These are phyloP conservation scores for Candida anglica DNA, from an alignment of 805 yeast species.

Conservation along the genomic window DNA sequence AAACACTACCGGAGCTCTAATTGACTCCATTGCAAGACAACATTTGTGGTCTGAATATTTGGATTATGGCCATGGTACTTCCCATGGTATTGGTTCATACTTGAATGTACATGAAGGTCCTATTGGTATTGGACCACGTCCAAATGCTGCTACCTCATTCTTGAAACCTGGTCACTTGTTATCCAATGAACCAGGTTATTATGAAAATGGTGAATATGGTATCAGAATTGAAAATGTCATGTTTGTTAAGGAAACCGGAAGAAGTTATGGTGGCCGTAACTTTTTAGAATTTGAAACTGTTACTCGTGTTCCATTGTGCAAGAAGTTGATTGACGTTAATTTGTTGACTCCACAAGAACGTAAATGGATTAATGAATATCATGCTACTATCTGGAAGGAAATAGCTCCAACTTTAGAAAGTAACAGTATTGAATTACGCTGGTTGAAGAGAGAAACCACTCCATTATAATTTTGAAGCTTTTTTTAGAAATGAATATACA, in stretches of 20 bases:
- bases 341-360: constrained; percentile 61
- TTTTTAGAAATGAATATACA: no score
- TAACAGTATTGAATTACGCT: constrained; percentile 35
- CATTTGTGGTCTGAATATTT: constrained; percentile 52
- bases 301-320: constrained; percentile 83
- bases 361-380: constrained; percentile 66
- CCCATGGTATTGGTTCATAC: constrained; percentile 62
- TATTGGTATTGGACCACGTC: constrained; percentile 55
- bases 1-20: constrained; percentile 48
- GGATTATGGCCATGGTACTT: constrained; percentile 62
- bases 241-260: constrained; percentile 40
- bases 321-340: constrained; percentile 59
- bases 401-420: constrained; percentile 38
- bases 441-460: constrained; percentile 50
- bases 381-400: constrained; percentile 50
- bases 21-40: constrained; percentile 59
- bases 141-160: constrained; percentile 40
- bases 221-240: constrained; percentile 53
- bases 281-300: constrained; percentile 76
- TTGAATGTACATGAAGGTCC: constrained; percentile 65
- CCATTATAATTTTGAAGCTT: no score
- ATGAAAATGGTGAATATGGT: constrained; percentile 57
- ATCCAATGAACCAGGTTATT: constrained; percentile 62
- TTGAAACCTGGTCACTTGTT: constrained; percentile 52
- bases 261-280: constrained; percentile 46